Base-by-base conservation (phyloP, 2,329 filamentous ascomycete species). In the Neofusicoccum sp. region DNA sequence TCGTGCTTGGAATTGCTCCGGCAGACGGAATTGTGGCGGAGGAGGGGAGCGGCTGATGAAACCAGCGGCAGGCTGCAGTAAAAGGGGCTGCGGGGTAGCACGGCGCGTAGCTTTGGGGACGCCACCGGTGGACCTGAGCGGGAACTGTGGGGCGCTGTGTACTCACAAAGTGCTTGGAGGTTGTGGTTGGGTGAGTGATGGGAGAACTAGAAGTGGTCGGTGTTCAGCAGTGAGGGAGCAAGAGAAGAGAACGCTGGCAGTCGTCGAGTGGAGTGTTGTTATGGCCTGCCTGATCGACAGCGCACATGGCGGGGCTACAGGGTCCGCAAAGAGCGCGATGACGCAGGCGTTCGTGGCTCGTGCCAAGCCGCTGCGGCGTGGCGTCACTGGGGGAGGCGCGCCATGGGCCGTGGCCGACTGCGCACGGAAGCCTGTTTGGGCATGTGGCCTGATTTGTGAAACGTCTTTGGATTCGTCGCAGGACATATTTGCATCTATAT, bases 291-390 rank as follows among this genome's bases (percentile, higher is more conserved):
- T 58, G 54, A 58, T 58, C 54, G 54, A 58, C 54, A 56, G 14
- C 33, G n/a, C 22, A n/a, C 14, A 36, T 52, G 34, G 48, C 33
- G 48, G 48, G 37, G 52, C 52, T 37, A 12, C n/a, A 4, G 29
- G 16, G 12, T 14, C 36, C 9, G 33, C 33, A 36, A 16, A 34
- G 49, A 34, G 33, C 14, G 22, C 37, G 34, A 58, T 58, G 54
- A 58, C 54, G 54, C 54, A 58, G 54, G 22, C 54, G 36, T 29
- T 28, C 54, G 36, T 58, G 54, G 54, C 54, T 58, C 54, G 54
- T 58, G 54, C 54, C 31, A 58, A 16, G 41, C 29, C 29, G 52
- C 22, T 31, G 37, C 22, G 22, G 22, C 22, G 22, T 22, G 22
- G 22, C 52, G 37, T 56, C 52, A 56, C 37, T 29, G 36, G 16